Base-by-base conservation (phyloP, 164 flowering plant species). In the Nymphaea thermarum region DNA sequence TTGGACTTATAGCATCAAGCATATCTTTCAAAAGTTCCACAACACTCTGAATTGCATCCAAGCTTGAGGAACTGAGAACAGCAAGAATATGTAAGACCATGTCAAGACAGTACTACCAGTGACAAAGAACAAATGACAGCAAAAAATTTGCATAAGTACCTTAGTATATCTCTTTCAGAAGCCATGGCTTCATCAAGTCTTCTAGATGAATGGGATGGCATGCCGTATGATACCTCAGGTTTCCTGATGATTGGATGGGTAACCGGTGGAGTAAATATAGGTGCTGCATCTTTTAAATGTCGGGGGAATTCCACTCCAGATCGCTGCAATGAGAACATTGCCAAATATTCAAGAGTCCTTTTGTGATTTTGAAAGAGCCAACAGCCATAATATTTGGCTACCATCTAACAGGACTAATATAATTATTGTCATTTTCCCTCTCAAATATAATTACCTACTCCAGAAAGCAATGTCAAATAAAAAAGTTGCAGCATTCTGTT, bases 141-240 rank as follows among this genome's bases (percentile, higher is more conserved):
- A 51, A 51, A 51, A 51, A 51, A 10, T 51, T 51, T 51, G 57
- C 57, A 51, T 15, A 15, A 51, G 45, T 67, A 89, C 97, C 91
- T 91, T 73, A 91, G 77, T 72, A 63, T 80, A 74, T 81, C 91
- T 51, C 73, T 73, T 55, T 91, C 98, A 59, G 96, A 75, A 16
- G 97, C 95, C 97, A 94, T 91, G 62, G 96, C 93, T 77, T 91
- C 96, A 75, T 90, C 95, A 69, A 94, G 96, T 79, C 92, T 88
- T 68, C 77, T 77, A 44, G 98, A 77, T 60, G 94, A 80, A 71
- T 84, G 81, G 69, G 79, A 83, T 11, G 97, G 95, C 95, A 90
- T 88, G 65, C 96, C 95, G 80, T 81, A 87, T 14, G 93, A 86
- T 43, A 87, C 78, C 65, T 83, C 88, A 69, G 80, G 43, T 62